Evolutionary conservation across 495 filamentous ascomycete genomes (phyloP), one percentile per base, ranked within the genome.

Genomic region (Pseudoneurospora amorphoporcata): DNA sequence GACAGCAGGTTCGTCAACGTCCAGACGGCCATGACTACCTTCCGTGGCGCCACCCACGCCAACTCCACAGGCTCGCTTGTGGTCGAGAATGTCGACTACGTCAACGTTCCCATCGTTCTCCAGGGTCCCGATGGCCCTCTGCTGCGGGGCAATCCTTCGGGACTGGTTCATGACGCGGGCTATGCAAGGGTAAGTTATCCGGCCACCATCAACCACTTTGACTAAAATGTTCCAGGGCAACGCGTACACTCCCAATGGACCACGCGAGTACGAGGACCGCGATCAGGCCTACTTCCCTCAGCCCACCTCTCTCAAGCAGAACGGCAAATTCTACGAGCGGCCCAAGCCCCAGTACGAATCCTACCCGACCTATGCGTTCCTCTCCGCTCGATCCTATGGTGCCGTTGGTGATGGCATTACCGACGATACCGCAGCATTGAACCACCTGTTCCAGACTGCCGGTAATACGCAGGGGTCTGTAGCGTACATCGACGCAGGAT

Each of bases 1-100:
- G 94, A 98, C 81, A 92, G 90, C 79, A 88, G 79, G 17, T 88
- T 97, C 75, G 89, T 83, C 43, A 90, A 91, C 76, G 86, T 96
- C 41, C 83, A 86, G 42, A 82, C 81, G 4, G 83, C 80, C 35
- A 92, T 92, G 70, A 86, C 88, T 4, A 92, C 88, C 81, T 83
- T 85, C 53, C 81, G 84, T 19, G 88, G 84, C 65, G 82, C 86
- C 87, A 82, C 80, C 41, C 85, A 84, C n/a, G 76, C 83, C 37
- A 89, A 90, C 45, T 93, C 90, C 71, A 68, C 72, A 5, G 92
- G 89, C 43, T 92, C 90, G 2, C 82, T 96, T 32, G 82, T 97
- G 45, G 77, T 97, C 14, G 92, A 97, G 74, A 97, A 98, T 71
- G 90, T 95, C 38, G 77, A 81, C 41, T 84, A 94, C 72, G 83